A percentile compares a stretch with the other conserved stretches of the same genome.
These are phyloP conservation scores for Scutellaria barbata DNA, from an alignment of 257 asterid genomes.

Conservation along the genomic window DNA sequence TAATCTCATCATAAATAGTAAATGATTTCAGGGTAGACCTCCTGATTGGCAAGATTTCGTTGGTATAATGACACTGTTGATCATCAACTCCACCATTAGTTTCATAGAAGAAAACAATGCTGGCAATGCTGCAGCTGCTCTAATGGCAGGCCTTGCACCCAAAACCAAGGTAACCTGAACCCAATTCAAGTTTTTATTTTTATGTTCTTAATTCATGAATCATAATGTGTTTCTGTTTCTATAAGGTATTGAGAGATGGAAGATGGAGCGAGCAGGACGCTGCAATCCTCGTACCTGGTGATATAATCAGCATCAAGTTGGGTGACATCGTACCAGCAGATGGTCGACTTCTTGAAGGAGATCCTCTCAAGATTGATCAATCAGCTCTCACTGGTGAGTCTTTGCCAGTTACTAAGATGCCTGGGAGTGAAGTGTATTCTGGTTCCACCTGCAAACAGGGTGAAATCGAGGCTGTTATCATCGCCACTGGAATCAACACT, in stretches of 20 bases:
- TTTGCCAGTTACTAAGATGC: slow-evolving; percentile 63
- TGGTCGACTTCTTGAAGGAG: slow-evolving; percentile 83
- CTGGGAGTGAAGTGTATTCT: slow-evolving; percentile 68
- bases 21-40: slow-evolving; percentile 56
- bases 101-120: slow-evolving; percentile 80
- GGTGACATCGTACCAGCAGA: slow-evolving; percentile 90
- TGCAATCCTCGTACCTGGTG: slow-evolving; percentile 78
- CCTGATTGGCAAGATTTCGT: slow-evolving; percentile 84
- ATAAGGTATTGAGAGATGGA: slow-evolving; percentile 70
- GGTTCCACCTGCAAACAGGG: slow-evolving; percentile 97
- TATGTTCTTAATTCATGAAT: too few species aligned
- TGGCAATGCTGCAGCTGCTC: slow-evolving; percentile 77
- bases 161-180: slow-evolving; percentile 52
- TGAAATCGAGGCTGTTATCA: slow-evolving; percentile 80
- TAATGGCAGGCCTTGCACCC: slow-evolving; percentile 78
- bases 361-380: slow-evolving; percentile 80
- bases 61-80: slow-evolving; percentile 54
- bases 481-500: slow-evolving; percentile 83
- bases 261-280: slow-evolving; percentile 86
- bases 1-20: not conserved
- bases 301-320: slow-evolving; percentile 70
- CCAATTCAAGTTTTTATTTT: too few species aligned
- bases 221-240: not conserved
- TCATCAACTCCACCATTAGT: slow-evolving; percentile 75
- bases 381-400: slow-evolving; percentile 89